Base-by-base conservation (phyloP, 2,329 filamentous ascomycete genomes). In the Tolypocladium ovalisporum region DNA sequence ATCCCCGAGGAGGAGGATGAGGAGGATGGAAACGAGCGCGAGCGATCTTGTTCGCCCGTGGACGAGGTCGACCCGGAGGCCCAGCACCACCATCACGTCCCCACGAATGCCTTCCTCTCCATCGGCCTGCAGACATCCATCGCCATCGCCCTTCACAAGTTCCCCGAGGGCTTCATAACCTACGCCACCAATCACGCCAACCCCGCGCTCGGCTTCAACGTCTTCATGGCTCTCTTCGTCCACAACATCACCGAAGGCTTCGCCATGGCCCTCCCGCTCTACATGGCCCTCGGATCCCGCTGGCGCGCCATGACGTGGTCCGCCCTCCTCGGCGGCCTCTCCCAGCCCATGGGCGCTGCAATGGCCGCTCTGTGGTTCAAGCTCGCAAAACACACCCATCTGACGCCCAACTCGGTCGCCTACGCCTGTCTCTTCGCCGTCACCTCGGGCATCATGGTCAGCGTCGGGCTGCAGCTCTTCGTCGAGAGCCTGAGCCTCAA, bases 231-330 rank as follows among this genome's bases (percentile, higher is more conserved):
- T 0, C 81, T 99, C 9, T 96, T 96, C 68, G 93, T 99, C 59
- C 94, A 99, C 79, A 99, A 97, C 74, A 96, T 99, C 66, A 92
- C 90, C 34, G 94, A 99, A 75, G 94, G 94, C 1, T 97, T 97
- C 69, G 90, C 92, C 60, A 88, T 99, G 81, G 90, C 91, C 0
- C 76, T 99, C 0, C 94, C 94, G 0, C 79, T 99, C 0, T 99
- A 96, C 72, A 88, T 99, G 66, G 94, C 94, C 1, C 82, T 97
- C 36, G 82, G 87, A 60, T 93, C 86, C 58, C 87, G 91, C 52
- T 76, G 83, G 68, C 87, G 86, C 65, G 93, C 94, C 22, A 94
- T 97, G 75, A 73, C 88, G 59, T 95, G 90, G 85, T 87, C 89
- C 5, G 86, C 88, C 12, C 70, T 96, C 0, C 78, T 99, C 0